Evolutionary conservation across 1,284 basidiomycete genomes (phyloP).

Genomic region (Cutaneotrichosporon mucoides): DNA sequence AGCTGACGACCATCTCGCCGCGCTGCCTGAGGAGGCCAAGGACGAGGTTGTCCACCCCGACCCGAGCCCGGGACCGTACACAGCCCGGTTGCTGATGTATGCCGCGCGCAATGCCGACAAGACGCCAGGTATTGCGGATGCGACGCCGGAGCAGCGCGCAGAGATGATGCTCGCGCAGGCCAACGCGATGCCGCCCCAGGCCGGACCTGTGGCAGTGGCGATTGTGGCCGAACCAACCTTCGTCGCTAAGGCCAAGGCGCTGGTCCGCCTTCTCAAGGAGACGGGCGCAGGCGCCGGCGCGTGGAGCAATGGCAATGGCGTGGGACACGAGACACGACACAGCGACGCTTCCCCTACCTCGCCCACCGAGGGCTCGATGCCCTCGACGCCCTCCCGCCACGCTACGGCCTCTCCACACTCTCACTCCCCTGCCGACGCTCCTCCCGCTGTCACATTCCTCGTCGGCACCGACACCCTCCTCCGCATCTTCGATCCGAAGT

Average conservation of each 20-base stretch:
- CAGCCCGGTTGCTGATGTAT: slow-evolving; percentile 74
- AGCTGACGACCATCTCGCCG: slow-evolving; percentile 25
- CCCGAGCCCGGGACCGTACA: slow-evolving; percentile 53
- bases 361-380: background rate
- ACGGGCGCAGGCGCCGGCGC: background rate
- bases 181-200: slow-evolving; percentile 19
- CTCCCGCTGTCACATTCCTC: slow-evolving; percentile 46
- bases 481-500: slow-evolving; percentile 73
- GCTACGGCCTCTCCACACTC: too few relatives aligned
- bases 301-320: background rate
- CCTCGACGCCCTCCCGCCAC: background rate
- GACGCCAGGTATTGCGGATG: slow-evolving; percentile 62
- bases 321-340: background rate
- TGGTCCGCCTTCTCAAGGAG: slow-evolving; percentile 44
- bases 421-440: background rate
- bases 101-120: slow-evolving; percentile 91
- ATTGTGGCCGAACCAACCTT: slow-evolving; percentile 85
- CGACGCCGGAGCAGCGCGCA: slow-evolving; percentile 66
- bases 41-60: background rate
- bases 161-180: slow-evolving; percentile 76
- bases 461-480: slow-evolving; percentile 85
- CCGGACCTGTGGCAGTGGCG: slow-evolving; percentile 58
- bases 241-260: slow-evolving; percentile 67
- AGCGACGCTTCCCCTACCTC: background rate
- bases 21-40: background rate